Evolutionary conservation across 352 stramenopile species (phyloP), one percentile per base, ranked within the genome.

Genomic region (Pythium apleroticum): DNA sequence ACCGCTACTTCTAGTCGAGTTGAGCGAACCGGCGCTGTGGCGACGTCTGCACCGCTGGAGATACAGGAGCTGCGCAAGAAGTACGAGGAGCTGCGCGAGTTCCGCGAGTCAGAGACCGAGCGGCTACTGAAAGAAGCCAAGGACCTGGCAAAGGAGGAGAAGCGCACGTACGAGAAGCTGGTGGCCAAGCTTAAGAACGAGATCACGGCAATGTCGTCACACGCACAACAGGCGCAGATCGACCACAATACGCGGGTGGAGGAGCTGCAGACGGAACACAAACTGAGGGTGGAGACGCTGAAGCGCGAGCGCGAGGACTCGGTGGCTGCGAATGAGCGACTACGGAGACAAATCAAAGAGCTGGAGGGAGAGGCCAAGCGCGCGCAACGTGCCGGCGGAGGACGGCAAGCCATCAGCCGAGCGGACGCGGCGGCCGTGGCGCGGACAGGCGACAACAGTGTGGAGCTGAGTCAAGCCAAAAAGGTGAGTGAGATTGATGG

Each of bases 171-270:
- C 61, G 79, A 91, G 43, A 78, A 85, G 46, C 70, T 91, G 24
- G 80, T 91, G 30, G 60, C 77, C 41, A 90, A 87, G 65, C 61
- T 95, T 17, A 91, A 90, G 61, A 70, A 74, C 43, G 78, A 95
- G 62, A 60, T 91, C 15, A 71, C 69, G 52, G 73, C 77, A 59
- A 67, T 92, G n/a, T 80, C 82, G 14, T 74, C 77, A 22, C 77
- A 80, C 33, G 53, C 81, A 11, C 76, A 91, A 33, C 74, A 88
- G 49, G 63, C 78, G 53, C 71, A 81, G 43, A 57, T 67, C 20
- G 79, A 84, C 52, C 72, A 73, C 50, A 72, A 77, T 45, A 72
- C 76, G 56, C 73, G 73, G 10, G 59, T 88, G 52, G 76, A 91
- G 57, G 71, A 73, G 52, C 57, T 85, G n/a, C 72, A 84, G 57